phyloP scores from a whole-genome alignment of 495 filamentous ascomycete species.

The Collariella sp. region DNA sequence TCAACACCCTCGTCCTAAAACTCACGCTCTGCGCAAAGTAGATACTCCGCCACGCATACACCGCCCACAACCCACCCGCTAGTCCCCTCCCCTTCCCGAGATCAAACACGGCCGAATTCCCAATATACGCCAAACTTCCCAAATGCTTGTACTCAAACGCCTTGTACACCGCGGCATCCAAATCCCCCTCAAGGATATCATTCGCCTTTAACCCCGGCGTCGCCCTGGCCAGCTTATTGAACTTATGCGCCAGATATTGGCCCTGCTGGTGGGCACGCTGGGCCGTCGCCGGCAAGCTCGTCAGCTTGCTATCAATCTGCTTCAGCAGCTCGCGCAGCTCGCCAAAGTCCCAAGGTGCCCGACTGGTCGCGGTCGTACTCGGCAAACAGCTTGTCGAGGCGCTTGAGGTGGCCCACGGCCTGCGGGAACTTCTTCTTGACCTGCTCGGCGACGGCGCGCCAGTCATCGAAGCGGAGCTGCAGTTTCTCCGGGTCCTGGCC shows the following conservation, averaged over 20 bases:
- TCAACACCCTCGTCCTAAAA: slow-evolving; percentile 73
- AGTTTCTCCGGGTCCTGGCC: slow-evolving; percentile 79
- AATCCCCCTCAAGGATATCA: slow-evolving; percentile 75
- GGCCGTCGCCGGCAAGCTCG: slow-evolving; percentile 79
- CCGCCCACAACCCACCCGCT: slow-evolving; percentile 78
- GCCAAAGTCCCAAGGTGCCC: slow-evolving; percentile 85
- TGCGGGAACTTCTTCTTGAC: slow-evolving; percentile 90
- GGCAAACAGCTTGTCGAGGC: slow-evolving; percentile 81
- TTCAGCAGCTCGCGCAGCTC: slow-evolving; percentile 81
- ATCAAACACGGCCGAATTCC: slow-evolving; percentile 94
- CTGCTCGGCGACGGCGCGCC: slow-evolving; percentile 70
- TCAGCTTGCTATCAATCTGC: slow-evolving; percentile 87
- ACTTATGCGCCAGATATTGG: slow-evolving; percentile 83
- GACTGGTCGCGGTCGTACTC: slow-evolving; percentile 88
- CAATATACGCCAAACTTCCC: slow-evolving; percentile 89
- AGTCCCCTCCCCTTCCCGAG: slow-evolving; percentile 62
- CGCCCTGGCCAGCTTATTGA: slow-evolving; percentile 81
- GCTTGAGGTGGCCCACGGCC: slow-evolving; percentile 78
- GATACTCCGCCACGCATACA: slow-evolving; percentile 93
- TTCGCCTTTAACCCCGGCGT: slow-evolving; percentile 70
- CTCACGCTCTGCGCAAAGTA: slow-evolving; percentile 99
- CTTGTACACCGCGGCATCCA: slow-evolving; percentile 89
- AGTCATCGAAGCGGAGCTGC: slow-evolving; percentile 76
- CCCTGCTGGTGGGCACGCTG: slow-evolving; percentile 97
- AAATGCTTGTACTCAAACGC: slow-evolving; percentile 93